These are phyloP conservation scores for Pilobolus umbonatus DNA, from an alignment of 192 early-diverging fungal genomes.

Conservation along the genomic window DNA sequence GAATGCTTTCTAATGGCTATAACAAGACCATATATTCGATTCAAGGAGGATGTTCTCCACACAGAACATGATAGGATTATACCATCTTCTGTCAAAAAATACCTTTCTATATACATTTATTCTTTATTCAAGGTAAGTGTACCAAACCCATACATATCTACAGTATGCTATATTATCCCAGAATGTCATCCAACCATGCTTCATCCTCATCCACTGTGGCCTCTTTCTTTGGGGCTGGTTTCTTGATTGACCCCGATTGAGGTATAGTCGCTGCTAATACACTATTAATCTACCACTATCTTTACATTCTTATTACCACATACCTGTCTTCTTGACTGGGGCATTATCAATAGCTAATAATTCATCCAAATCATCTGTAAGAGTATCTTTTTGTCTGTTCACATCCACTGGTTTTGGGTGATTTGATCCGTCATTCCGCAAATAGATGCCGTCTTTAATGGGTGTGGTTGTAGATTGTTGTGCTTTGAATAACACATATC, in stretches of 20 bases:
- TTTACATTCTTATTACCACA: not conserved
- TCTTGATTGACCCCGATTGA: not conserved
- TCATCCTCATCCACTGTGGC: slow-evolving; percentile 13
- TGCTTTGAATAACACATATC: slow-evolving; percentile 24
- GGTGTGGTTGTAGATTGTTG: not conserved
- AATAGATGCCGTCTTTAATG: slow-evolving; percentile 21
- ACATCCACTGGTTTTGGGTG: not conserved
- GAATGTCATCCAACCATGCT: slow-evolving; percentile 29
- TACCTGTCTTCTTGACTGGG: slow-evolving; percentile 1
- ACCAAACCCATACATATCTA: no score
- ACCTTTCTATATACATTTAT: no score
- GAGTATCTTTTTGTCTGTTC: not conserved
- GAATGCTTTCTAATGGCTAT: no score
- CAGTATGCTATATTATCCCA: no score
- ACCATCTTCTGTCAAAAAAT: no score
- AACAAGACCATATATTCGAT: no score
- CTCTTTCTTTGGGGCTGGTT: not conserved
- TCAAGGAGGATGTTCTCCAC: no score
- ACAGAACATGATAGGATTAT: no score
- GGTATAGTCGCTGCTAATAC: slow-evolving; percentile 1
- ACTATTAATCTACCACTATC: not conserved
- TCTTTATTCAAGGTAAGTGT: no score
- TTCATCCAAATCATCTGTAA: slow-evolving; percentile 13
- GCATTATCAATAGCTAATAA: slow-evolving; percentile 9
- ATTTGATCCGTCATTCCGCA: slow-evolving; percentile 27